Percentiles rank a stretch among this genome's conserved stretches.
These are phyloP conservation scores for Apiotrichum sp. DNA, from an alignment of 1,284 basidiomycete genomes.

Conservation along the genomic window DNA sequence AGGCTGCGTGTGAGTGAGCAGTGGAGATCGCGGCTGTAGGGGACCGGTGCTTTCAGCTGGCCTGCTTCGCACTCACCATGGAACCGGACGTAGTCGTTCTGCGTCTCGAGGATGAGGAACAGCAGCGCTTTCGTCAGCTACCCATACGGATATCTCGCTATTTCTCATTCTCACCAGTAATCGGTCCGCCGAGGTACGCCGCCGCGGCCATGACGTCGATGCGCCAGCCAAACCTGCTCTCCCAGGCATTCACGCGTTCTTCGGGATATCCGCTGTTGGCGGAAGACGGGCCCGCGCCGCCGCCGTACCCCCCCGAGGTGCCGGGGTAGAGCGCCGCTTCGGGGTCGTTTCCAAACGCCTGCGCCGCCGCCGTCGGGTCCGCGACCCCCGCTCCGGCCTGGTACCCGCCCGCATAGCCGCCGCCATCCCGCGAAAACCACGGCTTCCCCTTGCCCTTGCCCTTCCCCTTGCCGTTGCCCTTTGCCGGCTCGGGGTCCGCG, in stretches of 20 bases:
- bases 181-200: constrained; percentile 64
- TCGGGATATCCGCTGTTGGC: constrained; percentile 41
- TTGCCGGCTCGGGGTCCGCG: constrained; percentile 27
- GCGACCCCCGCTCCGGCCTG: constrained; percentile 56
- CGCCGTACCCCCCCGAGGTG: constrained; percentile 24
- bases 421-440: constrained; percentile 53
- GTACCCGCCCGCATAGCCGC: constrained; percentile 43
- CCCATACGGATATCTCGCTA: neutral
- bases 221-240: constrained; percentile 62
- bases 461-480: neutral
- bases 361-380: constrained; percentile 36
- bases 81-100: constrained; percentile 73
- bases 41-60: constrained; percentile 1
- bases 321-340: constrained; percentile 31
- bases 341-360: constrained; percentile 40
- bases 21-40: neutral
- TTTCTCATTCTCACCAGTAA: constrained; percentile 56
- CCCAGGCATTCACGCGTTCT: constrained; percentile 59
- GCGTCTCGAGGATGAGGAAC: constrained; percentile 67
- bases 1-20: constrained; percentile 52
- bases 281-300: neutral
- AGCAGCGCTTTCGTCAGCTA: constrained; percentile 52
- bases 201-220: constrained; percentile 64
- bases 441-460: constrained; percentile 47
- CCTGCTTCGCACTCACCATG: constrained; percentile 54